phyloP scores from a whole-genome alignment of 352 stramenopile species.

The Globisporangium spiculum region DNA sequence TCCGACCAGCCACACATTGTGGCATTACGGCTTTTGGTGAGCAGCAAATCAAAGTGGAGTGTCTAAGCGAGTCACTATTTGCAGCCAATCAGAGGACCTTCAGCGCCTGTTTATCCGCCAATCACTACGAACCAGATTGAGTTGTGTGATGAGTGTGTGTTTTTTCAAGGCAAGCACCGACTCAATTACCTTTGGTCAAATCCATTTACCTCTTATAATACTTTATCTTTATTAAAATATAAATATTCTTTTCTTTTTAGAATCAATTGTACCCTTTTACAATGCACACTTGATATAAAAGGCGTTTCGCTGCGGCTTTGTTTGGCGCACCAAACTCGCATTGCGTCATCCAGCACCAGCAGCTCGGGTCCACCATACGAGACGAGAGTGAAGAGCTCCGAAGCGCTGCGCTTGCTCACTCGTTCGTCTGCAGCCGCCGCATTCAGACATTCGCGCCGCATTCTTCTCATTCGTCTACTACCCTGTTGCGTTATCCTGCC shows the following conservation, averaged over 20 bases:
- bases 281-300: background rate
- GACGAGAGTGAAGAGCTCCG: background rate
- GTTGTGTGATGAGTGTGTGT: background rate
- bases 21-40: background rate
- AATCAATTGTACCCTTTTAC: background rate
- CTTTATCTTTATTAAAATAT: too few relatives aligned
- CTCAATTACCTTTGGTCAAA: too few relatives aligned
- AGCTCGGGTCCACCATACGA: background rate
- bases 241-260: background rate
- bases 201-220: too few relatives aligned
- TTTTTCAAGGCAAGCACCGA: background rate
- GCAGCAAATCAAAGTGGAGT: background rate
- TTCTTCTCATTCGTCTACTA: background rate
- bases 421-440: slow-evolving; percentile 5
- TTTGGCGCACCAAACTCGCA: background rate
- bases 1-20: background rate
- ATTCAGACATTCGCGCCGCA: background rate
- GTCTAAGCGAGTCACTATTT: background rate
- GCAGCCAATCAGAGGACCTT: background rate
- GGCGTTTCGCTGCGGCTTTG: background rate
- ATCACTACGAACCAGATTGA: background rate
- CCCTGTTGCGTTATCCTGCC: too few relatives aligned
- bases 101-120: background rate
- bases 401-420: background rate
- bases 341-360: slow-evolving; percentile 10